Base-by-base conservation (phyloP, 1,284 basidiomycete genomes). In the Ceratobasidium sp. region DNA sequence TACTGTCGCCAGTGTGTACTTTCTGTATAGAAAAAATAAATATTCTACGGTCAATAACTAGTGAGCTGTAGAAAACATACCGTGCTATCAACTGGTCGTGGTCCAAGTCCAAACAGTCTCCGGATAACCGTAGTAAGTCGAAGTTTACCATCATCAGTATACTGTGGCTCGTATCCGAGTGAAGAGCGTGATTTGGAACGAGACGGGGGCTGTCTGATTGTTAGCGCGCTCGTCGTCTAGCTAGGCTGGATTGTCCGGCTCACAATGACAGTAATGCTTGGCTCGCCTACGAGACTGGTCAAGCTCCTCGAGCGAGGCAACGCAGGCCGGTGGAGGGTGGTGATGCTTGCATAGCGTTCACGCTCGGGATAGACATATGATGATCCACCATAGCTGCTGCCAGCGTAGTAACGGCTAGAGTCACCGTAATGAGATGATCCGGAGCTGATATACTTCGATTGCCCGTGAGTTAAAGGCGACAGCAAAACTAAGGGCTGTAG, bases 361-460 rank as follows among this genome's bases (percentile, higher is more conserved):
- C 62, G 62, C 25, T 65, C 62, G 29, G 62, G 62, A 53, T 65
- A 65, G 50, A 42, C 49, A 20, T 65, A 65, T 13, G 62, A 60
- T n/a, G 57, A 65, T 27, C 62, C 62, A 6, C 62, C 62, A 40
- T 65, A 65, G 62, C 25, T 53, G 45, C 62, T 65, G 13, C 62
- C 62, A 38, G 29, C 62, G 32, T 65, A 47, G 34, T 65, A 65
- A 38, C 62, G 62, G n/a, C 62, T 53, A 29, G 47, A 50, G 25
- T 47, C 55, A 13, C 55, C 58, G 40, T 55, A 22, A 25, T 64
- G 47, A 22, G 62, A 65, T 20, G 62, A 65, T 8, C 49, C 62
- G 29, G 62, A 65, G 38, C 62, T 54, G 62, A 65, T 65, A n/a
- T 65, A 65, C 62, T 65, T 22, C 17, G 34, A 52, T 64, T 47